Base-by-base conservation (phyloP, 108 stramenopile genomes). In the Cyclotella choctawhatcheeana region DNA sequence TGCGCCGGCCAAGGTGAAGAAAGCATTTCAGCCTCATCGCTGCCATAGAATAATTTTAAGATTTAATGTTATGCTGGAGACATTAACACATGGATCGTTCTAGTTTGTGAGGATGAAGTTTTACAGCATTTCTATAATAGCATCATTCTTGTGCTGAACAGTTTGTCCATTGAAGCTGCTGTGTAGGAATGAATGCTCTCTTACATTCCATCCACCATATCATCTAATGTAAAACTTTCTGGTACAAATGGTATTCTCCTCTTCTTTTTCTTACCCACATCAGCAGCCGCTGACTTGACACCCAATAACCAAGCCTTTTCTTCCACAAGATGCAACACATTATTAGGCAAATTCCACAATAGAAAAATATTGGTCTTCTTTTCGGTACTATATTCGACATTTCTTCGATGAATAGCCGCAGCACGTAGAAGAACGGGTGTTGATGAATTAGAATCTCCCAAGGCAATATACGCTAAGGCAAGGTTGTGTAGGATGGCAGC, bases 1-100 rank as follows among this genome's bases (percentile, higher is more conserved):
- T 94, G 5, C 86, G 82, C 12, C 86, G 84, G 65, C 81, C 81
- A 68, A 69, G 37, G 53, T 22, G 58, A 24, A 64, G 33, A 73
- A n/a, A n/a, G n/a, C n/a, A n/a, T n/a, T n/a, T n/a, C n/a, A n/a
- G n/a, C n/a, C n/a, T n/a, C n/a, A n/a, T n/a, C n/a, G n/a, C n/a
- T n/a, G n/a, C n/a, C n/a, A n/a, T n/a, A n/a, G n/a, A n/a, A n/a
- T n/a, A n/a, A n/a, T n/a, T n/a, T n/a, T n/a, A n/a, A n/a, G n/a
- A n/a, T n/a, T n/a, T n/a, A n/a, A n/a, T n/a, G n/a, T n/a, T n/a
- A n/a, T n/a, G n/a, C n/a, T n/a, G n/a, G n/a, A n/a, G n/a, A n/a
- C n/a, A n/a, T n/a, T n/a, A n/a, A n/a, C n/a, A n/a, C n/a, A n/a
- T n/a, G n/a, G n/a, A n/a, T n/a, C n/a, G n/a, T n/a, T n/a, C n/a